Base-by-base conservation (phyloP, 202 grass and related monocot species). In the Eragrostis tef region DNA sequence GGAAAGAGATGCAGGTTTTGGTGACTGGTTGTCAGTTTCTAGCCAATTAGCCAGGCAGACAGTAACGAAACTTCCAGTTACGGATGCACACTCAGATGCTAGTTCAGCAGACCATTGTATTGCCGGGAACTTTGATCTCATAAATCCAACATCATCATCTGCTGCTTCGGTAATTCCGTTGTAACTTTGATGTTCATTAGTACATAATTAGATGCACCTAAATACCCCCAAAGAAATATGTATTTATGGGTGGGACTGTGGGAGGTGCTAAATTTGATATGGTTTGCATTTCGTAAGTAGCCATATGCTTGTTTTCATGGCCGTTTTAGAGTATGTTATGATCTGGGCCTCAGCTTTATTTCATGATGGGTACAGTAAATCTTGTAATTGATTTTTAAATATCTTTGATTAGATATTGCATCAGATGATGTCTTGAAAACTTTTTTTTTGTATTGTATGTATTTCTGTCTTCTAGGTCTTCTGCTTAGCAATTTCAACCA, bases 1-100 rank as follows among this genome's bases (percentile, higher is more conserved):
- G 57, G 80, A 85, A 81, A 67, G 87, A 73, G 71, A 90, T 88
- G 64, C 49, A 86, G 43, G 60, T 80, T 64, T 45, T 75, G 79
- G 54, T 71, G 84, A 80, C 64, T 78, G 68, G 12, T 82, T 81
- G 72, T 87, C 83, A 78, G 59, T 86, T 84, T 90, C 71, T 47
- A 61, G 80, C 80, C 87, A 87, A 84, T 36, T 88, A 85, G 74
- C 27, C 51, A 63, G 68, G 59, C 81, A 83, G 52, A 66, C 87
- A 57, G 44, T 75, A 74, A 48, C 56, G 51, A 78, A 89, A 64
- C 36, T 71, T 34, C 75, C 82, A 44, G 79, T 70, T 71, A 84
- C 81, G 64, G 82, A 94, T 77, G 87, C 80, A 51, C 83, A 80
- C 54, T 97, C 86, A 68, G 82, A 88, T 78, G 80, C 82, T 50